phyloP scores from a whole-genome alignment of 441 rosid genomes.

The Populus hybrid region DNA sequence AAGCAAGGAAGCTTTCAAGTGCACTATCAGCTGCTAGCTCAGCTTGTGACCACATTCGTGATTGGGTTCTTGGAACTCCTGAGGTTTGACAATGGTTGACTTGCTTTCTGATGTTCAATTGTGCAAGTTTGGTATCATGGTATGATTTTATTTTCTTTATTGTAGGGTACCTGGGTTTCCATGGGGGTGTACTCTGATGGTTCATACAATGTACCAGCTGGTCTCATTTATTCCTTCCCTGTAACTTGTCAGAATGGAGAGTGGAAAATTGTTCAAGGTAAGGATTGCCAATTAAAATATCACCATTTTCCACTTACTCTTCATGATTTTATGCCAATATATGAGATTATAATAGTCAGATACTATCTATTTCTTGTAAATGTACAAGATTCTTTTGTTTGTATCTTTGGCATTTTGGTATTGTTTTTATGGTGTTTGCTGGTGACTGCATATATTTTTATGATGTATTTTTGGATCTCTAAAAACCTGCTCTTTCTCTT shows the following conservation, averaged over 20 bases:
- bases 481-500: neutral
- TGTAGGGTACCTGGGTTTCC: slow-evolving; percentile 81
- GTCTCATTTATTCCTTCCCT: slow-evolving; percentile 88
- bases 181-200: slow-evolving; percentile 96
- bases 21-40: slow-evolving; percentile 89
- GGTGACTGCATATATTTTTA: neutral
- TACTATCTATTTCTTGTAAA: neutral
- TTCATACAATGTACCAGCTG: slow-evolving; percentile 82
- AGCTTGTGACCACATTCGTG: slow-evolving; percentile 89
- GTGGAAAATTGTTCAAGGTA: slow-evolving; percentile 92
- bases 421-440: neutral
- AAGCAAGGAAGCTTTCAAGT: slow-evolving; percentile 80
- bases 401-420: neutral
- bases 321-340: no score
- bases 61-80: slow-evolving; percentile 97
- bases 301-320: no score
- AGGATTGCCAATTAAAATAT: neutral
- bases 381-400: neutral
- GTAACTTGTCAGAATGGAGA: slow-evolving; percentile 75
- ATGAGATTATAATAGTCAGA: no score
- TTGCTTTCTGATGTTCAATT: neutral
- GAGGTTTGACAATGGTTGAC: slow-evolving; percentile 44
- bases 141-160: slow-evolving; percentile 3
- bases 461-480: neutral
- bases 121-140: neutral